These are phyloP conservation scores for Hanseniaspora valbyensis DNA, from an alignment of 805 yeast species.

Conservation along the genomic window DNA sequence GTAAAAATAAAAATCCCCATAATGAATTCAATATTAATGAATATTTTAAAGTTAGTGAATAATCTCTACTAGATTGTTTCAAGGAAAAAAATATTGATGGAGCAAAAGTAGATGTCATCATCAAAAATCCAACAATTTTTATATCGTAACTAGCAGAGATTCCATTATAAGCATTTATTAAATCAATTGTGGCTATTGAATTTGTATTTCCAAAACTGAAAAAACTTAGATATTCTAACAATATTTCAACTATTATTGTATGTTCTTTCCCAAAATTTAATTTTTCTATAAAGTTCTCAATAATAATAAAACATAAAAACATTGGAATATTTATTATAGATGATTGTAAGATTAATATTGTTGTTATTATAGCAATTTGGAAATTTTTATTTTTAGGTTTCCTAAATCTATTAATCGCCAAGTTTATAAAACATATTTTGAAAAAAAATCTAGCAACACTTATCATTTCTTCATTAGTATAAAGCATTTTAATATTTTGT, in stretches of 20 bases:
- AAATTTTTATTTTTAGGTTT: background rate
- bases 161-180: slow-evolving; percentile 89
- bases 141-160: slow-evolving; percentile 54
- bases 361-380: slow-evolving; percentile 23
- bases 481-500: background rate
- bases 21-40: slow-evolving; percentile 46
- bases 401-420: background rate
- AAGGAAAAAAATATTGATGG: slow-evolving; percentile 76
- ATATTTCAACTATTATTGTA: slow-evolving; percentile 17
- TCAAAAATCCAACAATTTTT: slow-evolving; percentile 59
- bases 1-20: slow-evolving; percentile 46
- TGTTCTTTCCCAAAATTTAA: slow-evolving; percentile 6
- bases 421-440: background rate
- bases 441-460: slow-evolving; percentile 1
- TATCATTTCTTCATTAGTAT: background rate
- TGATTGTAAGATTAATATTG: slow-evolving; percentile 41
- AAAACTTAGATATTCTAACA: slow-evolving; percentile 66
- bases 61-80: slow-evolving; percentile 21
- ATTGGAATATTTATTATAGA: slow-evolving; percentile 40
- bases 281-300: slow-evolving; percentile 16
- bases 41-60: slow-evolving; percentile 16
- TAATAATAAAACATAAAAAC: slow-evolving; percentile 32
- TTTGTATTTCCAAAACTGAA: slow-evolving; percentile 87
- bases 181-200: slow-evolving; percentile 80
- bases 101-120: slow-evolving; percentile 74